These are phyloP conservation scores for Hirschfeldia incana DNA, from an alignment of 345 rosid species.

Conservation along the genomic window DNA sequence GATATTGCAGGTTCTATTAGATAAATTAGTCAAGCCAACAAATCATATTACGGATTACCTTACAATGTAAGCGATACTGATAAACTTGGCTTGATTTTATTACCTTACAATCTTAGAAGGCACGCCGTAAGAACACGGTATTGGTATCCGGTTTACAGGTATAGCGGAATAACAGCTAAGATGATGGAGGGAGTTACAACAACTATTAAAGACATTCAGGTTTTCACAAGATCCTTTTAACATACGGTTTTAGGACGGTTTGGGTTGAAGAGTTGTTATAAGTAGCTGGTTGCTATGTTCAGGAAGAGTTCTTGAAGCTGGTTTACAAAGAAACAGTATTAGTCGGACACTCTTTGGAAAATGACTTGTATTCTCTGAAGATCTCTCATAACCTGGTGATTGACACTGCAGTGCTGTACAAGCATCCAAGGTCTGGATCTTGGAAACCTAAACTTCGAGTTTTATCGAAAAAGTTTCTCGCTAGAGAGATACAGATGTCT, in stretches of 20 bases:
- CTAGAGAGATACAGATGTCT: conserved; percentile 78
- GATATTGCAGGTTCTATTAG: conserved; percentile 68
- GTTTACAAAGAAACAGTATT: conserved; percentile 82
- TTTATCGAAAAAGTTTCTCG: conserved; percentile 78
- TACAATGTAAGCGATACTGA: conserved; percentile 60
- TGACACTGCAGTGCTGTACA: conserved; percentile 88
- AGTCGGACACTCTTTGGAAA: conserved; percentile 96
- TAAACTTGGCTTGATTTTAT: background rate
- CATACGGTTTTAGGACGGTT: background rate
- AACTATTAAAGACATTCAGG: conserved; percentile 85
- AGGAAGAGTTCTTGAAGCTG: conserved; percentile 80
- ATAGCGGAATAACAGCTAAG: conserved; percentile 83
- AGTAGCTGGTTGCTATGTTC: conserved; percentile 41
- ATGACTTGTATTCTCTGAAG: conserved; percentile 83
- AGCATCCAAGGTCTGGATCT: conserved; percentile 75
- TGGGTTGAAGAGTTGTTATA: background rate
- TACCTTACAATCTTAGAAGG: background rate
- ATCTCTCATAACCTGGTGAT: conserved; percentile 81
- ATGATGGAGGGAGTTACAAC: conserved; percentile 84
- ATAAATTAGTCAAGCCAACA: conserved; percentile 84
- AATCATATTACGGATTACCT: conserved; percentile 80
- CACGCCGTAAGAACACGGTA: background rate
- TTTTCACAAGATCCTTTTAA: conserved; percentile 22
- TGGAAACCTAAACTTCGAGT: conserved; percentile 81
- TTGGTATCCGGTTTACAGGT: conserved; percentile 51